Base-by-base conservation (phyloP, 1,284 basidiomycete genomes). In the Marasmius sp. region DNA sequence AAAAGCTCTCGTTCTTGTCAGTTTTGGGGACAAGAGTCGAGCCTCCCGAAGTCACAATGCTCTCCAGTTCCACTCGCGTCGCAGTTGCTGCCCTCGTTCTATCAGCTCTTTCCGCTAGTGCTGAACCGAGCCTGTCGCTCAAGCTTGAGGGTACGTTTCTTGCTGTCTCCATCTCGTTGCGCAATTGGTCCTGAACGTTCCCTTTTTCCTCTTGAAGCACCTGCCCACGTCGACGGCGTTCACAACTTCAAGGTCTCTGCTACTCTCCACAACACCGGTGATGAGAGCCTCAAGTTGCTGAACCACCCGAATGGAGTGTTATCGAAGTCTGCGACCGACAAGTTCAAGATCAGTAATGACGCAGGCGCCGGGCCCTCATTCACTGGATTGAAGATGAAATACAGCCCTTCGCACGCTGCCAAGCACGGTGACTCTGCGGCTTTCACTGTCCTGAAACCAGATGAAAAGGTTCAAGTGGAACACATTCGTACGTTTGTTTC, bases 251-350 rank as follows among this genome's bases (percentile, higher is more conserved):
- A 74, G 67, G 70, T 80, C 59, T 65, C 67, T 38, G 70, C 78
- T 8, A 77, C 75, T 45, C 62, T 81, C 63, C 75, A 72, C 64
- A 81, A 81, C 72, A 77, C 77, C 54, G 79, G 79, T 64, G 70
- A 76, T 54, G 77, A 80, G 71, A 73, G 74, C 48, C 66, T 80
- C 58, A 77, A 76, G 69, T 64, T 79, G 60, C 66, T 79, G 59
- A 77, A 77, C 65, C 75, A 80, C 67, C 78, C 79, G 34, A 72
- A 70, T 55, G 65, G 71, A 34, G 66, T 73, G 20, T 69, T 80
- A 58, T 72, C 72, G 53, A 73, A 70, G 60, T 61, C 73, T 58
- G 73, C 77, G 14, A 73, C 75, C 22, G 69, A 80, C 67, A 76
- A 73, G 33, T 80, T 80, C 67, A 58, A 66, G 55, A 76, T 80